phyloP scores from a whole-genome alignment of 148 eudicot genomes.

The Fagopyrum tataricum region DNA sequence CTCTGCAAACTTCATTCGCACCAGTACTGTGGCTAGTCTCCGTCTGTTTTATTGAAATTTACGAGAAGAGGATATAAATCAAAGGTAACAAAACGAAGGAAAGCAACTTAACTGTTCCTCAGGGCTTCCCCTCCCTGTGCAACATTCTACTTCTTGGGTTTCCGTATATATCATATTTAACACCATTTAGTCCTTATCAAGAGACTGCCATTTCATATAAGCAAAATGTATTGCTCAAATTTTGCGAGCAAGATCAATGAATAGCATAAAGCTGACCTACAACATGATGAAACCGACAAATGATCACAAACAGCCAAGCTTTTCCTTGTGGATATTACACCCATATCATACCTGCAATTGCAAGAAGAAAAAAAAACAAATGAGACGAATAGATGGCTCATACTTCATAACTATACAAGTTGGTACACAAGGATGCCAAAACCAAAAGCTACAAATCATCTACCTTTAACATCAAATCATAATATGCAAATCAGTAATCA shows the following conservation, averaged over 20 bases:
- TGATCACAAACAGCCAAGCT: constrained; percentile 72
- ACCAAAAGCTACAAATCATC: not conserved
- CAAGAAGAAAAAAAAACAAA: not conserved
- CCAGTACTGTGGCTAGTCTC: constrained; percentile 57
- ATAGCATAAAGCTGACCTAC: constrained; percentile 45
- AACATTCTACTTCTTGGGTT: not conserved
- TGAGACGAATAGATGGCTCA: not conserved
- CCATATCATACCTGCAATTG: constrained; percentile 77
- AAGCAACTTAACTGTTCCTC: not conserved
- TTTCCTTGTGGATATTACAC: constrained; percentile 70
- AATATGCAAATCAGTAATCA: not conserved
- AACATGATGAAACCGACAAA: constrained; percentile 67
- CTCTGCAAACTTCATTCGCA: constrained; percentile 65
- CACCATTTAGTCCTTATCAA: not conserved
- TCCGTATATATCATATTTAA: not conserved
- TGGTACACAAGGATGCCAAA: not conserved
- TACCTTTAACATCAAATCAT: not conserved
- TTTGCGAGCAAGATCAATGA: not conserved
- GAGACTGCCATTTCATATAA: not conserved
- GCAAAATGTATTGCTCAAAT: not conserved
- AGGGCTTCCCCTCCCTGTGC: not conserved
- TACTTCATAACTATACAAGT: not conserved
- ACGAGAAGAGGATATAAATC: not conserved
- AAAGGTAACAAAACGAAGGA: not conserved
- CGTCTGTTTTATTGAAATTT: constrained; percentile 41